Conservation (phyloP, 2,329 filamentous ascomycete species). For the Byssoonygena ceratinophila region DNA sequence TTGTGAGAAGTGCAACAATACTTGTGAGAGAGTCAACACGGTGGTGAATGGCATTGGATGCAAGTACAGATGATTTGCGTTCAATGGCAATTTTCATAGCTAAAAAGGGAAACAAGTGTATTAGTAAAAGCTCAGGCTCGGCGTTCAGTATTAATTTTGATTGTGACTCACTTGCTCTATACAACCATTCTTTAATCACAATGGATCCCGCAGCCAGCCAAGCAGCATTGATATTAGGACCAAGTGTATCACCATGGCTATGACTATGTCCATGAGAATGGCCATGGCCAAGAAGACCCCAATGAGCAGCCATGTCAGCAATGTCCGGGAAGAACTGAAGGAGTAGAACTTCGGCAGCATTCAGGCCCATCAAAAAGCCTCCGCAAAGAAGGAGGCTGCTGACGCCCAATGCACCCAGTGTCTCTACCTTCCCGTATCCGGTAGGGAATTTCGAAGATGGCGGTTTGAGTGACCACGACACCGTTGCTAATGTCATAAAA, state of each 20-base stretch:
- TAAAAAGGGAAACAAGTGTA: slow-evolving; percentile 28
- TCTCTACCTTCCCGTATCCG: slow-evolving; percentile 97
- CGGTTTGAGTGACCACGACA: slow-evolving; percentile 81
- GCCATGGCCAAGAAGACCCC: slow-evolving; percentile 42
- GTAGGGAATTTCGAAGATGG: slow-evolving; percentile 74
- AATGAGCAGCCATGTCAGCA: slow-evolving; percentile 39
- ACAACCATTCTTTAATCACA: slow-evolving; percentile 90
- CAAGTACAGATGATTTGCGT: slow-evolving; percentile 88
- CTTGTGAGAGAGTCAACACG: slow-evolving; percentile 92
- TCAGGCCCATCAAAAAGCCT: slow-evolving; percentile 83
- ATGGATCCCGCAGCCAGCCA: slow-evolving; percentile 91
- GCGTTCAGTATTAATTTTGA: neutral
- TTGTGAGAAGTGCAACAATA: slow-evolving; percentile 80
- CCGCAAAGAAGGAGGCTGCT: slow-evolving; percentile 82
- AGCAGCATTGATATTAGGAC: slow-evolving; percentile 82
- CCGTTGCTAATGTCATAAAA: slow-evolving; percentile 83
- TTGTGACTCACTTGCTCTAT: slow-evolving; percentile 68
- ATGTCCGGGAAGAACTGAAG: slow-evolving; percentile 61
- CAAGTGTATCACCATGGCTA: slow-evolving; percentile 47
- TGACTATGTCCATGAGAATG: slow-evolving; percentile 53
- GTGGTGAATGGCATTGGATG: slow-evolving; percentile 93
- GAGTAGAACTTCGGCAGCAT: slow-evolving; percentile 59
- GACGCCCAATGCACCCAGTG: slow-evolving; percentile 82
- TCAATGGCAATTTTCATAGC: slow-evolving; percentile 92
- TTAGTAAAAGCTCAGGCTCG: neutral